These are phyloP conservation scores for Hypoxylon sp. DNA, from an alignment of 2,329 filamentous ascomycete species.

Conservation along the genomic window DNA sequence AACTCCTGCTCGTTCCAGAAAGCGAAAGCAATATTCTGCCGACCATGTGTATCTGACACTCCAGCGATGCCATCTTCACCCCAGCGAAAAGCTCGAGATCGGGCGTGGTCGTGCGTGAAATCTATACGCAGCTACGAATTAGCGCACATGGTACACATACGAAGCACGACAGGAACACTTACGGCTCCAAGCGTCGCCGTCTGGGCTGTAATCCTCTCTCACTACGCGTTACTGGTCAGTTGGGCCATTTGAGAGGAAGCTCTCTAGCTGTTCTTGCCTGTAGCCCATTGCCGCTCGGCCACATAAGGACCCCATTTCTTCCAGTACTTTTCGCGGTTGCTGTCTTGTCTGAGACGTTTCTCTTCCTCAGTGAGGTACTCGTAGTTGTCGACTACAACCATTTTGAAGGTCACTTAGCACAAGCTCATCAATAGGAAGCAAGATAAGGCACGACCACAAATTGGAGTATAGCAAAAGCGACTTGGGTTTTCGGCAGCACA, in stretches of 20 bases:
- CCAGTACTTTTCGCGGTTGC: conserved; percentile 90
- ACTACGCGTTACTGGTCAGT: conserved; percentile 64
- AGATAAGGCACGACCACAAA: not conserved
- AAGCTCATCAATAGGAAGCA: conserved; percentile 7
- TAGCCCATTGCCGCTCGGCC: conserved; percentile 95
- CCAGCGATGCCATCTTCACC: conserved; percentile 97
- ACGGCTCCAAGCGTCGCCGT: conserved; percentile 97
- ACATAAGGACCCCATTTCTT: conserved; percentile 98
- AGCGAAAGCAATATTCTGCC: conserved; percentile 93
- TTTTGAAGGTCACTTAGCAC: conserved; percentile 58
- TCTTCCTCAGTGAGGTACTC: conserved; percentile 93
- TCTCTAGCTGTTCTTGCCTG: conserved; percentile 69
- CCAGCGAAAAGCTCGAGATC: conserved; percentile 92
- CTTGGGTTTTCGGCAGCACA: conserved; percentile 8
- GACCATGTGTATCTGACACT: conserved; percentile 89
- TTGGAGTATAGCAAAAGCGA: not conserved
- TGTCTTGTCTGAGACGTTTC: conserved; percentile 88
- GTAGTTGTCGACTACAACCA: conserved; percentile 92
- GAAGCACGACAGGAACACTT: conserved; percentile 60
- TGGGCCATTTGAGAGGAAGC: conserved; percentile 18
- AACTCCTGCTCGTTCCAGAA: conserved; percentile 99
- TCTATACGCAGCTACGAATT: conserved; percentile 66
- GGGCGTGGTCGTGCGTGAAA: conserved; percentile 93
- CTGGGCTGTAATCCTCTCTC: conserved; percentile 89
- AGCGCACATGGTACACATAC: conserved; percentile 41